Conservation (phyloP, 768 basidiomycete species). For the Mycena filopes region DNA sequence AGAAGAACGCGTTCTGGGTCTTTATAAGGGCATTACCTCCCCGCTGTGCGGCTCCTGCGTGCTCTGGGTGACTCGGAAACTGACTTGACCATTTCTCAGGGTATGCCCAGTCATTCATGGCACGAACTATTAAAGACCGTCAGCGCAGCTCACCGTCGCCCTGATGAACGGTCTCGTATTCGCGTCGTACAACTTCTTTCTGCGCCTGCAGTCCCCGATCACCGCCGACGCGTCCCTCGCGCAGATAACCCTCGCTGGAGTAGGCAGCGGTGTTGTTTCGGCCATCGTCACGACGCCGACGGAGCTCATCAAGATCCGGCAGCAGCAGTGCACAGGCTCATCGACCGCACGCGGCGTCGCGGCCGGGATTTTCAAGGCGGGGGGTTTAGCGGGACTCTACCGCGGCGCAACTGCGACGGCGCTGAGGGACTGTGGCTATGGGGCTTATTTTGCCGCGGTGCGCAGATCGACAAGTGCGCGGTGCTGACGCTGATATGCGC, state of each 20-base stretch:
- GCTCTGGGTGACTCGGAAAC: too few species aligned
- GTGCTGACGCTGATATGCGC: background rate
- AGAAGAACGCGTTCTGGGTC: slow-evolving; percentile 74
- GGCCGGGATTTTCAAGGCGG: slow-evolving; percentile 59
- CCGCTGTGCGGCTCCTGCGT: too few species aligned
- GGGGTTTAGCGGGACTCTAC: slow-evolving; percentile 77
- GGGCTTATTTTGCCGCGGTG: slow-evolving; percentile 85
- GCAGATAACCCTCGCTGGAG: slow-evolving; percentile 83
- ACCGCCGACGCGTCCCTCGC: slow-evolving; percentile 67
- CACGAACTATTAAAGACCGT: background rate
- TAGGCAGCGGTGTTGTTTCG: slow-evolving; percentile 80
- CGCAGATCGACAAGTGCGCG: slow-evolving; percentile 35
- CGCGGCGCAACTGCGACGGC: slow-evolving; percentile 81
- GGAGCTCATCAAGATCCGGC: slow-evolving; percentile 89
- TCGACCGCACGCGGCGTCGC: slow-evolving; percentile 66
- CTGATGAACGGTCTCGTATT: slow-evolving; percentile 90
- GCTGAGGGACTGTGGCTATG: slow-evolving; percentile 83
- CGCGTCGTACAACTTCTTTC: slow-evolving; percentile 83
- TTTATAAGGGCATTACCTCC: slow-evolving; percentile 83
- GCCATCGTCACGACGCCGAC: slow-evolving; percentile 87
- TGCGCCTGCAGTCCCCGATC: slow-evolving; percentile 69
- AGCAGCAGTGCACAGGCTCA: slow-evolving; percentile 65
- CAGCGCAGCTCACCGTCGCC: slow-evolving; percentile 70
- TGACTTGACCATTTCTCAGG: too few species aligned
- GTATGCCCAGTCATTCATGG: background rate